Percentiles rank a stretch among this genome's conserved stretches.
These are phyloP conservation scores for Funneliformis mosseae DNA, from an alignment of 192 early-diverging fungal genomes.

Conservation along the genomic window DNA sequence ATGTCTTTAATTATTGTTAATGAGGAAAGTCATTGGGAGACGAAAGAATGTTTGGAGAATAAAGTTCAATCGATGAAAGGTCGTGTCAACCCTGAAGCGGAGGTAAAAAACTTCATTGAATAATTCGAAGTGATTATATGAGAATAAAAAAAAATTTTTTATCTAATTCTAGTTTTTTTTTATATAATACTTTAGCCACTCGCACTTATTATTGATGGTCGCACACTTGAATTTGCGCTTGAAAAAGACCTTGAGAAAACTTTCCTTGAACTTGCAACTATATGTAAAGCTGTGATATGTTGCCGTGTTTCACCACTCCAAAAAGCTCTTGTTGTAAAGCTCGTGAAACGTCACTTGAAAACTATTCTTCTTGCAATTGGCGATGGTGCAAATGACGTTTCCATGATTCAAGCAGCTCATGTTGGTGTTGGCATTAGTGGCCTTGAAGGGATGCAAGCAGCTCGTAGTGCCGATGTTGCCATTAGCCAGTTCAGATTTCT, in stretches of 20 bases:
- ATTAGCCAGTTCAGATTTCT: constrained; percentile 97
- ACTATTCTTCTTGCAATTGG: constrained; percentile 95
- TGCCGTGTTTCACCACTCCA: constrained; percentile 98
- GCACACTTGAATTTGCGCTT: constrained; percentile 89
- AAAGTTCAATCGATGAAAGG: constrained; percentile 79
- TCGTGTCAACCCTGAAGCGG: constrained; percentile 41
- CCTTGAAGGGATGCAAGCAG: constrained; percentile 95
- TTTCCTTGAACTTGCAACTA: constrained; percentile 87
- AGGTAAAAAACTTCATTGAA: constrained; percentile 28
- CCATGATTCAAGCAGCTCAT: constrained; percentile 99
- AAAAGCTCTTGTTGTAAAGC: constrained; percentile 96
- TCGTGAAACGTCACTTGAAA: constrained; percentile 91
- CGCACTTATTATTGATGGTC: constrained; percentile 95
- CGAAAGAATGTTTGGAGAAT: constrained; percentile 87
- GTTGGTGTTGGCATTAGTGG: constrained; percentile 97
- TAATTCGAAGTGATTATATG: neutral
- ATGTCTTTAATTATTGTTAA: constrained; percentile 95
- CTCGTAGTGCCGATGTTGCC: constrained; percentile 96
- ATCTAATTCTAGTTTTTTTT: neutral
- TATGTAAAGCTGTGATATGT: constrained; percentile 96
- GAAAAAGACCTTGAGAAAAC: constrained; percentile 78
- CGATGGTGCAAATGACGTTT: constrained; percentile 98
- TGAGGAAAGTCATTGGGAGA: constrained; percentile 88
- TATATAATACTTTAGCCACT: constrained; percentile 48
- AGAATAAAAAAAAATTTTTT: neutral